Conservation (phyloP, 148 eudicot genomes). For the Silene conica region DNA sequence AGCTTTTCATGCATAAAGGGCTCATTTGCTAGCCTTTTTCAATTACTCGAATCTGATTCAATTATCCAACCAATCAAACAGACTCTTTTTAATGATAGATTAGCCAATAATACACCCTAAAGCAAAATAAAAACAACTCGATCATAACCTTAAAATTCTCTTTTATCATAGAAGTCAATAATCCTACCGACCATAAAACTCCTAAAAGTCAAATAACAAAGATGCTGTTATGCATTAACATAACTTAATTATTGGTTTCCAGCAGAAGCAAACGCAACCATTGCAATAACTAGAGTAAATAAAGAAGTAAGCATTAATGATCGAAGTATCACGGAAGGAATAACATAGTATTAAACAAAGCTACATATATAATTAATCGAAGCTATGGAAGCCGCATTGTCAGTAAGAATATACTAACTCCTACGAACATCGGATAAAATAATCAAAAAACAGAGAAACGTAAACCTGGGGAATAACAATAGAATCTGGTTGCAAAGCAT, state of each 20-base stretch:
- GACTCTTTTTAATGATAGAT: background rate
- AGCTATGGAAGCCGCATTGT: background rate
- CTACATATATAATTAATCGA: background rate
- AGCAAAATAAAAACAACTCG: background rate
- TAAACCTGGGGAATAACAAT: slow-evolving; percentile 22
- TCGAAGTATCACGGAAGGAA: slow-evolving; percentile 3
- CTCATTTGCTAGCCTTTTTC: background rate
- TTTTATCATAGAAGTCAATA: background rate
- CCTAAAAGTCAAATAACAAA: slow-evolving; percentile 11
- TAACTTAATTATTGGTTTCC: slow-evolving; percentile 4
- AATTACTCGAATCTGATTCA: background rate
- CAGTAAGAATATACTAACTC: no score
- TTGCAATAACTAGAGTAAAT: no score
- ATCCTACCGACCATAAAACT: background rate
- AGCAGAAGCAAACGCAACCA: background rate
- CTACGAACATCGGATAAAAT: no score
- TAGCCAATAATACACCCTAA: background rate
- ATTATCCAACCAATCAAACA: background rate
- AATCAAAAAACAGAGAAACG: background rate
- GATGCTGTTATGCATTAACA: background rate
- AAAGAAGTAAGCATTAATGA: no score
- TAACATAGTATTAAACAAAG: background rate
- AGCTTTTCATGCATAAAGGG: background rate
- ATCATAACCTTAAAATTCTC: background rate
- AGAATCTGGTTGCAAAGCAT: slow-evolving; percentile 13